Percentiles rank a stretch among this genome's conserved stretches.
Evolutionary conservation across 2,329 filamentous ascomycete species (phyloP).

Genomic region (Phaeosphaeria sp.): DNA sequence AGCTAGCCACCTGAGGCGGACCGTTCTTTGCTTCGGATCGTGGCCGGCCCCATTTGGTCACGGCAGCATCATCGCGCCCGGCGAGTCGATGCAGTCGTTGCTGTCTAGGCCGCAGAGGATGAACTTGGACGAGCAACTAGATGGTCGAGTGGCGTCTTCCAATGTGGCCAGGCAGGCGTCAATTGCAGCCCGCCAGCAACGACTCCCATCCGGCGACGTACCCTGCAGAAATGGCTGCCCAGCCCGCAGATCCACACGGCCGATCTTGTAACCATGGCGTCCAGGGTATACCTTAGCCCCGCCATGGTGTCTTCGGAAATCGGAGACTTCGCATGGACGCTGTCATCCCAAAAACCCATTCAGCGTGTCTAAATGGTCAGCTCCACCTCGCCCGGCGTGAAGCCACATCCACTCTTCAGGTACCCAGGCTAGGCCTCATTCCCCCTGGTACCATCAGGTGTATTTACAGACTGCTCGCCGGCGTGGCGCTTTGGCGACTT

Average conservation of each 20-base stretch:
- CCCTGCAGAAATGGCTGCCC: conserved; percentile 44
- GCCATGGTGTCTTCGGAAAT: conserved; percentile 45
- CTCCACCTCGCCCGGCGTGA: conserved; percentile 33
- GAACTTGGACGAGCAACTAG: background rate
- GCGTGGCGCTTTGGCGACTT: conserved; percentile 39
- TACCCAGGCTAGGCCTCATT: conserved; percentile 37
- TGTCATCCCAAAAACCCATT: conserved; percentile 28
- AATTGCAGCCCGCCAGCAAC: background rate
- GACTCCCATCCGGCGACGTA: conserved; percentile 17
- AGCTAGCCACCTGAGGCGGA: background rate
- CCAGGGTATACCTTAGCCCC: conserved; percentile 40
- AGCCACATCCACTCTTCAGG: conserved; percentile 45
- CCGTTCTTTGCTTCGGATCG: conserved; percentile 6
- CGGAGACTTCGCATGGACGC: conserved; percentile 41
- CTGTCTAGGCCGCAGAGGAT: background rate
- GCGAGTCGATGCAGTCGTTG: conserved; percentile 10
- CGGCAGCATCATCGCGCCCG: conserved; percentile 24
- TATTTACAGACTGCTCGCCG: conserved; percentile 41
- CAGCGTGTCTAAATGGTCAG: conserved; percentile 31
- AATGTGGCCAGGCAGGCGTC: background rate
- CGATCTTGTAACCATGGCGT: conserved; percentile 48
- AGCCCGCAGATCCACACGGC: conserved; percentile 44
- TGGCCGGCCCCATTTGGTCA: conserved; percentile 30
- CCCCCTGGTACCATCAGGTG: conserved; percentile 32
- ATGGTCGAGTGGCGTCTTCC: background rate